These are phyloP conservation scores for Neurospora sp. DNA, from an alignment of 2,329 filamentous ascomycete genomes.

Conservation along the genomic window DNA sequence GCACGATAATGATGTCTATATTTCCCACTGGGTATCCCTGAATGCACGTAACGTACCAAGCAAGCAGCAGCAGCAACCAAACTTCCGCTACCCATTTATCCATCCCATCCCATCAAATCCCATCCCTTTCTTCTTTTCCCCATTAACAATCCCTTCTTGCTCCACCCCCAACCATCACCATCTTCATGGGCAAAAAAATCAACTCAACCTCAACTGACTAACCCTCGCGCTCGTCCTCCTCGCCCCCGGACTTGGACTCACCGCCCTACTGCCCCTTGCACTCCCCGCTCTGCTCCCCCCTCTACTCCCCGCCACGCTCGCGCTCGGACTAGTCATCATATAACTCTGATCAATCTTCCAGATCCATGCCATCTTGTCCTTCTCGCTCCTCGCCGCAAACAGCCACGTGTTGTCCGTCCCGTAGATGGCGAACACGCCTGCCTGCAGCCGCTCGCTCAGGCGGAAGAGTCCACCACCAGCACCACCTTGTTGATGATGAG, in stretches of 20 bases:
- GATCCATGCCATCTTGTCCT: constrained; percentile 96
- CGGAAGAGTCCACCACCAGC: constrained; percentile 40
- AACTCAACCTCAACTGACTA: not conserved
- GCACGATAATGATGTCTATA: not conserved
- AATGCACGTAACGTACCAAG: not conserved
- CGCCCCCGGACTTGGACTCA: not conserved
- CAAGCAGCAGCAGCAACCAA: not conserved
- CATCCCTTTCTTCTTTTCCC: not conserved
- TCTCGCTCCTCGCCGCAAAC: constrained; percentile 80
- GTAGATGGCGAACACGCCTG: constrained; percentile 87
- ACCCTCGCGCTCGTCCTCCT: not conserved
- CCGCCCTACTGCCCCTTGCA: not conserved
- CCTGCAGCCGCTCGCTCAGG: constrained; percentile 48
- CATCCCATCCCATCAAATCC: not conserved
- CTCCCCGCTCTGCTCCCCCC: constrained; percentile 2
- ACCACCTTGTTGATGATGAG: constrained; percentile 7
- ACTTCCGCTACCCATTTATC: not conserved
- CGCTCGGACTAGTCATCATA: constrained; percentile 36
- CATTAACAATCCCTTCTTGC: not conserved
- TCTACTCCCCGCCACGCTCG: constrained; percentile 21
- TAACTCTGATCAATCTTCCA: constrained; percentile 82
- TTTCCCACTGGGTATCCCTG: not conserved
- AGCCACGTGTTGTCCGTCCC: constrained; percentile 91
- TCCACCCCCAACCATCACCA: not conserved
- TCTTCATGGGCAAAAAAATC: not conserved